phyloP scores from a whole-genome alignment of 768 basidiomycete genomes.

The Termitomyces sp. region DNA sequence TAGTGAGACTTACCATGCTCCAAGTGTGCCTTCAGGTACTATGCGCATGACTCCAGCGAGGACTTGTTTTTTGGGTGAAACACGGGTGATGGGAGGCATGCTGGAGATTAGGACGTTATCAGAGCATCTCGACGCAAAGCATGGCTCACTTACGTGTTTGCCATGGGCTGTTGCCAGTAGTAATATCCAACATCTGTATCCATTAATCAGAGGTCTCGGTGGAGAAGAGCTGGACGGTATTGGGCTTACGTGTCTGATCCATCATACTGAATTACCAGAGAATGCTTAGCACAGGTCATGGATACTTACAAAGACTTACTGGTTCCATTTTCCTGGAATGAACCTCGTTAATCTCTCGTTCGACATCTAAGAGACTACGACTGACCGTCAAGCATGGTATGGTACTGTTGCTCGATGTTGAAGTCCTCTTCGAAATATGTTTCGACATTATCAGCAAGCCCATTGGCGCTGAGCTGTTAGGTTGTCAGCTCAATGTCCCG shows the following conservation, averaged over 20 bases:
- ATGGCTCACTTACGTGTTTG: constrained; percentile 42
- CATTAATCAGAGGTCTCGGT: background rate
- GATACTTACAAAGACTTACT: constrained; percentile 26
- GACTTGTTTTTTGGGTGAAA: constrained; percentile 52
- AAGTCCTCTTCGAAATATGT: constrained; percentile 58
- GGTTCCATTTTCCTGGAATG: constrained; percentile 57
- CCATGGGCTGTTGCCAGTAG: constrained; percentile 73
- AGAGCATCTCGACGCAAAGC: background rate
- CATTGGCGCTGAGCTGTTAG: constrained; percentile 49
- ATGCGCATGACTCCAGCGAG: constrained; percentile 61
- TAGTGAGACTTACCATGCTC: constrained; percentile 46
- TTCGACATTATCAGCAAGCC: constrained; percentile 50
- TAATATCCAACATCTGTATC: constrained; percentile 49
- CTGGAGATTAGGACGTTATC: constrained; percentile 20
- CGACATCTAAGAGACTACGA: background rate
- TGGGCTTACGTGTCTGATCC: constrained; percentile 55
- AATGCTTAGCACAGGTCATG: background rate
- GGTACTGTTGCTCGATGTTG: constrained; percentile 57
- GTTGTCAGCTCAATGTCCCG: background rate
- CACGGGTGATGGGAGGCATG: constrained; percentile 48
- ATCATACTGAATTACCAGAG: constrained; percentile 44
- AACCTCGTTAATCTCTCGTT: background rate
- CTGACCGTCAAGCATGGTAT: constrained; percentile 51
- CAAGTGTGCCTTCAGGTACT: constrained; percentile 54
- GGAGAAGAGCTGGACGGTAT: background rate